phyloP scores from a whole-genome alignment of 768 basidiomycete species.

The Boletus rubropictus region DNA sequence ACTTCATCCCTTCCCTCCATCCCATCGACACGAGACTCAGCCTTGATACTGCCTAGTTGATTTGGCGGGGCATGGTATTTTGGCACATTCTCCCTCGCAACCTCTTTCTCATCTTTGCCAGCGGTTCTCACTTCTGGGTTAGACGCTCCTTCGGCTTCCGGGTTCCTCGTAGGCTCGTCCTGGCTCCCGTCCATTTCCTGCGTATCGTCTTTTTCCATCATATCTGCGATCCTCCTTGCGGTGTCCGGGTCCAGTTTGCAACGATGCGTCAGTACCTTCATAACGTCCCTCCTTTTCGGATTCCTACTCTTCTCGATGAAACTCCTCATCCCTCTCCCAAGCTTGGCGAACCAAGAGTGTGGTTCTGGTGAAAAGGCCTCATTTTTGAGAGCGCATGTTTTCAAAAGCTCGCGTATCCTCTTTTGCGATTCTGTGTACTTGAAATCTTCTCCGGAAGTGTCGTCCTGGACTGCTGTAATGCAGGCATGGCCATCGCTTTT shows the following conservation, averaged over 20 bases:
- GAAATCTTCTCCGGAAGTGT: conserved; percentile 13
- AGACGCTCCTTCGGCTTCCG: not conserved
- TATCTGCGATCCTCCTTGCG: conserved; percentile 18
- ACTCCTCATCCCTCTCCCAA: conserved; percentile 8
- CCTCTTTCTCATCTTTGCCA: not conserved
- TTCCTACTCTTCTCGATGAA: conserved; percentile 13
- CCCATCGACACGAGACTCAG: not conserved
- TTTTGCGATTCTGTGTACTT: conserved; percentile 22
- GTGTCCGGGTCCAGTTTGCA: conserved; percentile 26
- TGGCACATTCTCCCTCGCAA: not conserved
- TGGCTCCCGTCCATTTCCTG: not conserved
- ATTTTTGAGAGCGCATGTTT: conserved; percentile 10
- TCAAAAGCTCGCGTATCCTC: conserved; percentile 18
- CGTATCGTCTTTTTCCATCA: conserved; percentile 17
- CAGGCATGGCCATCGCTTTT: conserved; percentile 30
- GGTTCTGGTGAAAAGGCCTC: conserved; percentile 13
- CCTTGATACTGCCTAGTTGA: not conserved
- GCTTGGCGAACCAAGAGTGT: conserved; percentile 15
- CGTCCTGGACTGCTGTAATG: conserved; percentile 25
- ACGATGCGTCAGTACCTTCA: conserved; percentile 19
- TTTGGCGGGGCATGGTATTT: not conserved
- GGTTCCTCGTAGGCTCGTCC: not conserved
- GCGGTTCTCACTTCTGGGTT: not conserved
- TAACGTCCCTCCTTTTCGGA: conserved; percentile 16
- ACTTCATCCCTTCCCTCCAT: not conserved